A percentile compares a stretch with the other conserved stretches of the same genome.
Evolutionary conservation across 176 grass and related monocot species (phyloP).

Genomic region (Ensete glaucum): DNA sequence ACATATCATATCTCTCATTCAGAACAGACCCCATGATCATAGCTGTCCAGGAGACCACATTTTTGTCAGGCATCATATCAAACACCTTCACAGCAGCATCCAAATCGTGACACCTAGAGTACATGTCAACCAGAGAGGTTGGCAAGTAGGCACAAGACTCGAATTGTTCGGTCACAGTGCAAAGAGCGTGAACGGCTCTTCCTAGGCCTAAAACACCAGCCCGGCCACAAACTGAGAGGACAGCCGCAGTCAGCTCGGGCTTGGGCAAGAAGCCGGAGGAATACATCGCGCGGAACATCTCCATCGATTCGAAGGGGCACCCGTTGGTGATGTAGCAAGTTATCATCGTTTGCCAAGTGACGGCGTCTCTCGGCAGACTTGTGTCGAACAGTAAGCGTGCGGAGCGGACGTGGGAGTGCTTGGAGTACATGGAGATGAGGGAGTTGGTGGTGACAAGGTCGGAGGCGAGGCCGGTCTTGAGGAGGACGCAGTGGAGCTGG

Average conservation of each 20-base stretch:
- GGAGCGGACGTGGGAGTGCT: neutral
- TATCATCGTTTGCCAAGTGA: slow-evolving; percentile 4
- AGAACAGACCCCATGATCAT: neutral
- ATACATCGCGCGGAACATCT: neutral
- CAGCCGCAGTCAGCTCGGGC: slow-evolving; percentile 1
- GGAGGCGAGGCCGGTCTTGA: slow-evolving; percentile 11
- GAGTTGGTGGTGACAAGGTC: slow-evolving; percentile 9
- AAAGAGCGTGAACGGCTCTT: neutral
- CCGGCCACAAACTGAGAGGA: slow-evolving; percentile 1
- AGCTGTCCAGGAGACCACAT: slow-evolving; percentile 1
- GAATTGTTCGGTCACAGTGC: neutral
- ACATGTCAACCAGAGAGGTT: slow-evolving; percentile 5
- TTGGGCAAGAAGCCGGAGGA: neutral
- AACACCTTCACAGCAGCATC: slow-evolving; percentile 11
- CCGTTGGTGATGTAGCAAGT: neutral
- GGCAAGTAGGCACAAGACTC: neutral
- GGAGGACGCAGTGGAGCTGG: slow-evolving; percentile 15
- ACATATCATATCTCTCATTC: slow-evolving; percentile 1
- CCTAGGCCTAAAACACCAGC: neutral
- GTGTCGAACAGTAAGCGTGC: neutral
- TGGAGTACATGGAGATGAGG: slow-evolving; percentile 8
- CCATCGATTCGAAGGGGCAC: neutral
- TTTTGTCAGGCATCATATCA: neutral
- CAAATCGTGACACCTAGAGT: neutral
- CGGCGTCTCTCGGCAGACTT: neutral